Conservation (phyloP, 106 monocot genomes). For the Cymbidium sinense region DNA sequence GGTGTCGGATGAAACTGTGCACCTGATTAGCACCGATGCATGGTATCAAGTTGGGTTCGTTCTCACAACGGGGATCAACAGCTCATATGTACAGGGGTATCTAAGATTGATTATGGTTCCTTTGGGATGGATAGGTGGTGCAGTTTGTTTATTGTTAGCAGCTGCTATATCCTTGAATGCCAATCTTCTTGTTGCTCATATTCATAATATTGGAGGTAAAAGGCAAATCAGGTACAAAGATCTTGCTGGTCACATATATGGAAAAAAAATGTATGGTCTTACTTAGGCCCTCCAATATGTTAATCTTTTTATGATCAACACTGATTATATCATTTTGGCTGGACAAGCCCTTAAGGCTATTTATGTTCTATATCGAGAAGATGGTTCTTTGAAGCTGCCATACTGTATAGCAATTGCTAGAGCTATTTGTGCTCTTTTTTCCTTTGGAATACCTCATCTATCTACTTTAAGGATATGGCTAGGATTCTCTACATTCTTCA, state of each 20-base stretch:
- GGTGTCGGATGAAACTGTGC: too few relatives aligned
- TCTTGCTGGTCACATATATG: conserved; percentile 91
- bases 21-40: too few relatives aligned
- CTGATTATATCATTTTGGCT: too few relatives aligned
- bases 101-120: conserved; percentile 85
- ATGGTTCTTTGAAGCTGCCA: conserved; percentile 71
- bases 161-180: too few relatives aligned
- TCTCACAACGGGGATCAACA: conserved; percentile 80
- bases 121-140: conserved; percentile 78
- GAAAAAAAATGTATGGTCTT: conserved; percentile 54
- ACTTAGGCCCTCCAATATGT: conserved; percentile 89
- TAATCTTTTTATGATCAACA: conserved; percentile 93
- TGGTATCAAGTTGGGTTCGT: too few relatives aligned
- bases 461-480: conserved; percentile 86
- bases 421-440: conserved; percentile 81
- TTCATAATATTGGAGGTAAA: conserved; percentile 86
- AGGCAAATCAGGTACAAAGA: conserved; percentile 94
- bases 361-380: conserved; percentile 78
- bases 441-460: conserved; percentile 87
- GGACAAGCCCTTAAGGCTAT: conserved; percentile 89
- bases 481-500: conserved; percentile 81
- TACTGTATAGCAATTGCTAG: conserved; percentile 86
- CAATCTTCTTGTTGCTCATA: conserved; percentile 68
- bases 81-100: conserved; percentile 92
- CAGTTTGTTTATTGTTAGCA: conserved; percentile 65